phyloP scores from a whole-genome alignment of 2,329 filamentous ascomycete genomes.

The Herpotrichia juniperi region DNA sequence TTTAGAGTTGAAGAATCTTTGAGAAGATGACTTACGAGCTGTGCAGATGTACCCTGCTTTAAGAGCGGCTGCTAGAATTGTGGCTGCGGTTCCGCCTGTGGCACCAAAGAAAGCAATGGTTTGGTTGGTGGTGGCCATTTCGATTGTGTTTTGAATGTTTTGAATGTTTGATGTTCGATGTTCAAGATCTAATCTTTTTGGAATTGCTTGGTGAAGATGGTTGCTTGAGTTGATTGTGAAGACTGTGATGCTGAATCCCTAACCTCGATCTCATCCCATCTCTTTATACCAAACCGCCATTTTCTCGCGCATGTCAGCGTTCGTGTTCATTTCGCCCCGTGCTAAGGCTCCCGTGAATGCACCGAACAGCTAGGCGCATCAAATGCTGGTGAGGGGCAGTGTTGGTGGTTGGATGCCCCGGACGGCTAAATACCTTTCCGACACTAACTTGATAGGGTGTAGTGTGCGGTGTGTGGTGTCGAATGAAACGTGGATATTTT shows the following conservation, averaged over 20 bases:
- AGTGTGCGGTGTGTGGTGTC: too few species aligned
- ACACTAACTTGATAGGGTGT: too few species aligned
- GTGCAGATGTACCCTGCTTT: slow-evolving; percentile 52
- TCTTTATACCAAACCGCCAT: slow-evolving; percentile 1
- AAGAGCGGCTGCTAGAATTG: slow-evolving; percentile 53
- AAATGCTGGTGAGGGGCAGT: too few species aligned
- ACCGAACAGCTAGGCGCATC: too few species aligned
- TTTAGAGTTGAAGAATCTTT: slow-evolving; percentile 1
- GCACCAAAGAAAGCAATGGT: slow-evolving; percentile 60
- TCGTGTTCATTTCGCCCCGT: not conserved
- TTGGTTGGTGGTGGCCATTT: slow-evolving; percentile 22
- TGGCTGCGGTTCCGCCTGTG: slow-evolving; percentile 55
- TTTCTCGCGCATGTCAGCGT: not conserved
- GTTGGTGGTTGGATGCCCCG: too few species aligned
- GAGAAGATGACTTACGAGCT: slow-evolving; percentile 38
- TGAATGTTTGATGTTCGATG: not conserved
- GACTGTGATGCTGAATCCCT: not conserved
- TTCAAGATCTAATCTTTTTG: too few species aligned
- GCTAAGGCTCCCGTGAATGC: too few species aligned
- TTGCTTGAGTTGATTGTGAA: not conserved
- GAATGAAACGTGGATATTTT: too few species aligned
- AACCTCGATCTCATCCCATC: not conserved
- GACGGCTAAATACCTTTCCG: too few species aligned
- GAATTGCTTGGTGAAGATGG: not conserved
- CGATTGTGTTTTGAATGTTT: slow-evolving; percentile 1